A percentile compares a stretch with the other conserved stretches of the same genome.
Evolutionary conservation across 108 stramenopile species (phyloP).

Genomic region (Epipyxis sp.): DNA sequence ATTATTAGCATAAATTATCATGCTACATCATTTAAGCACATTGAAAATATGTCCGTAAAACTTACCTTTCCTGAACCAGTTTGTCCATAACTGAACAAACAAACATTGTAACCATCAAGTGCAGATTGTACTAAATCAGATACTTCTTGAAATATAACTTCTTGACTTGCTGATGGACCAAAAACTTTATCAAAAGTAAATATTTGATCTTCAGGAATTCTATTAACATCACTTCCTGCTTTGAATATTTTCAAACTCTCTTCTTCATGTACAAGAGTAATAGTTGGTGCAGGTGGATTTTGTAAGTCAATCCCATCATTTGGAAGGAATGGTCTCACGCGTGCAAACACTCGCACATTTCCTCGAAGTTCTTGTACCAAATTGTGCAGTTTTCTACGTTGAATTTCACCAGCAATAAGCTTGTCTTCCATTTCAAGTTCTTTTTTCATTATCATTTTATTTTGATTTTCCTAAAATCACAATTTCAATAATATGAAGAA

Average conservation of each 20-base stretch:
- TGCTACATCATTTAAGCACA: too few species aligned
- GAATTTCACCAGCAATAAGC: constrained; percentile 70
- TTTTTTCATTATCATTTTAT: neutral
- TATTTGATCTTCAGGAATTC: too few species aligned
- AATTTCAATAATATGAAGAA: too few species aligned
- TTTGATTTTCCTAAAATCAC: neutral
- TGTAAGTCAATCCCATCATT: constrained; percentile 53
- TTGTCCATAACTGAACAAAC: constrained; percentile 48
- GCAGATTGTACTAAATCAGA: constrained; percentile 93
- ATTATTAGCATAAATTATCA: too few species aligned
- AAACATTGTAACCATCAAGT: constrained; percentile 84
- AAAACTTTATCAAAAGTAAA: constrained; percentile 92
- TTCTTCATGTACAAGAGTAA: too few species aligned
- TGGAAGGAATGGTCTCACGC: constrained; percentile 85
- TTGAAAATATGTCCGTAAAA: too few species aligned
- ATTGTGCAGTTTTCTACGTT: constrained; percentile 81
- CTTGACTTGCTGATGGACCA: constrained; percentile 76
- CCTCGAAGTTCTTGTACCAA: constrained; percentile 87
- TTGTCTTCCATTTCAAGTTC: constrained; percentile 50
- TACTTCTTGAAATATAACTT: constrained; percentile 84
- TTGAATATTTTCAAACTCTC: neutral
- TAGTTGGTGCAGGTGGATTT: neutral
- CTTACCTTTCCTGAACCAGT: constrained; percentile 53
- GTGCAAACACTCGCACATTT: constrained; percentile 87
- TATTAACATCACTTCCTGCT: too few species aligned